Base-by-base conservation (phyloP, 2,329 filamentous ascomycete species). In the Gaeumannomyces sp. region DNA sequence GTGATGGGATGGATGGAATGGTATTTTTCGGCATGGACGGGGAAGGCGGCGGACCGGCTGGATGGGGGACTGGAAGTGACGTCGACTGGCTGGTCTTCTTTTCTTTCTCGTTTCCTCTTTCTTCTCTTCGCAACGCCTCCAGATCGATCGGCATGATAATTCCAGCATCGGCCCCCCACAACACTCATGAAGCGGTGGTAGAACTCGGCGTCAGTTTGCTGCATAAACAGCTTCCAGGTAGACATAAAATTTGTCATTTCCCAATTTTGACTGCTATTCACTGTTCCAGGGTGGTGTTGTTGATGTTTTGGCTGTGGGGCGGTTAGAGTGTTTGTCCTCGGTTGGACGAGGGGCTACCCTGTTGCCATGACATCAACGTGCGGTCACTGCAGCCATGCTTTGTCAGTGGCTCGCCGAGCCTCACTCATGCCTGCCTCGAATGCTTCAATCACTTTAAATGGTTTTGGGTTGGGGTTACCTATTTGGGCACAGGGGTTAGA, bases 221-320 rank as follows among this genome's bases (percentile, higher is more conserved):
- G 63, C 65, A 60, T n/a, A 19, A 63, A 45, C 59, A 66, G 60
- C 50, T 63, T 62, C 53, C 63, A 66, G 63, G 65, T 66, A 66
- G 65, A 66, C 62, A 64, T 63, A 50, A 60, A 58, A 60, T 38
- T 25, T 62, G 28, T 33, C 61, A 62, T 45, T 53, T 25, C 45
- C 45, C 50, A 14, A 53, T 27, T 53, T 60, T 62, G 25, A 11
- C 19, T 56, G n/a, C 56, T 56, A 4, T 62, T 53, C 38, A n/a
- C 3, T 7, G 13, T 50, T 50, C 3, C 38, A 14, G 2, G 45
- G 16, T n/a, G 45, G 45, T n/a, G 45, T n/a, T 53, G 19, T 53
- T 53, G 22, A 8, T 22, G 22, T 11, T 53, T 25, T 53, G 45
- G 45, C 11, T 5, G 45, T n/a, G 19, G 45, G 45, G 45, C 45